Percentiles rank a stretch among this genome's conserved stretches.
Evolutionary conservation across 768 basidiomycete species (phyloP).

Genomic region (Paxillus ammoniavirescens): DNA sequence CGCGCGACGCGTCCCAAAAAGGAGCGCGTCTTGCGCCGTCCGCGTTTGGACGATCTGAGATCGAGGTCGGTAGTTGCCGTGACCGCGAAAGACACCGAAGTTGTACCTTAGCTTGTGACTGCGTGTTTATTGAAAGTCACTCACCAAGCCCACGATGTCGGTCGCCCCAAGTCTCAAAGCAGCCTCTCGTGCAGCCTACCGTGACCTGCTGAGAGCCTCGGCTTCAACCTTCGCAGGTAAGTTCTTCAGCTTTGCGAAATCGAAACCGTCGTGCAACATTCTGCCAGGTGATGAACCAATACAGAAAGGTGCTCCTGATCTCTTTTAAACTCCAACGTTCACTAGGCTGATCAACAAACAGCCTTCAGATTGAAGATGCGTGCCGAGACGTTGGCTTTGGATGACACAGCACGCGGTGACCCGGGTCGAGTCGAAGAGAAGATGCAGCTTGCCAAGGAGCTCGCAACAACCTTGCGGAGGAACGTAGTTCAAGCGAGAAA

Average conservation of each 20-base stretch:
- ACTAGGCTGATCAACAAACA: slow-evolving; percentile 26
- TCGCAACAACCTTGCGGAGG: slow-evolving; percentile 69
- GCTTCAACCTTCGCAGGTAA: slow-evolving; percentile 64
- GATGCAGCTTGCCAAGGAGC: slow-evolving; percentile 60
- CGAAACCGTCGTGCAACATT: background rate
- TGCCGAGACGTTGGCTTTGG: slow-evolving; percentile 44
- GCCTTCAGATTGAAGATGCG: slow-evolving; percentile 77
- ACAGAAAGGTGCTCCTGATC: slow-evolving; percentile 40
- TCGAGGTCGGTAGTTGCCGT: slow-evolving; percentile 20
- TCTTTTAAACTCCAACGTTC: background rate
- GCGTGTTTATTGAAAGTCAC: background rate
- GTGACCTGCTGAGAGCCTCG: slow-evolving; percentile 67
- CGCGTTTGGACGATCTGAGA: slow-evolving; percentile 34
- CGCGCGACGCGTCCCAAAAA: slow-evolving; percentile 35
- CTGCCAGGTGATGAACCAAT: slow-evolving; percentile 54
- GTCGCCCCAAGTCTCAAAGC: slow-evolving; percentile 57
- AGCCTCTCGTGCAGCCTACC: slow-evolving; percentile 72
- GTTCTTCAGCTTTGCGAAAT: background rate
- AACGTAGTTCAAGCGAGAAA: slow-evolving; percentile 84
- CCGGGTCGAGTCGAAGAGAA: slow-evolving; percentile 50
- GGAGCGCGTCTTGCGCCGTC: slow-evolving; percentile 41
- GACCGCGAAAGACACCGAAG: slow-evolving; percentile 6
- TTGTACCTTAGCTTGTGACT: background rate
- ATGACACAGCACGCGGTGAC: slow-evolving; percentile 41
- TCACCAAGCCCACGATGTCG: slow-evolving; percentile 40